Base-by-base conservation (phyloP, 140 eudicot genomes). In the Senecio squalidus region DNA sequence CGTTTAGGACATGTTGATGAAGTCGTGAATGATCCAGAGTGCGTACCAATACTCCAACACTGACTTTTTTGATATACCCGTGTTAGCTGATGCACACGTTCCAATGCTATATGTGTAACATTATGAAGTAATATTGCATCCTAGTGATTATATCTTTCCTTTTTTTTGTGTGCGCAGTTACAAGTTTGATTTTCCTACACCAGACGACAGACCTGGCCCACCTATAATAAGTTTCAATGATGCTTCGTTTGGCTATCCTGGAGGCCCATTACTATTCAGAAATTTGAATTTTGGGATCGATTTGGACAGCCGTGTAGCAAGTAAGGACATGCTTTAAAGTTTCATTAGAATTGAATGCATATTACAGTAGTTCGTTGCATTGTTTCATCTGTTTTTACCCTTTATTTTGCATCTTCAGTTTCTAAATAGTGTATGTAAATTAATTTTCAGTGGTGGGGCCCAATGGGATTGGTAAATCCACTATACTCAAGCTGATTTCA, bases 141-240 rank as follows among this genome's bases (percentile, higher is more conserved):
- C 41, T 39, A 43, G 39, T 58, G 54, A 29, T 63, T 36, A 36
- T 23, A 27, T 47, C n/a, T n/a, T n/a, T n/a, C n/a, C n/a, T 25
- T 44, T 44, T 15, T 33, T 40, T 45, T 23, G 56, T 26, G 23
- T 56, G 55, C 75, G 83, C 84, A 92, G 96, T 79, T 92, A 92
- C 93, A 92, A 92, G 73, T 92, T 92, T 69, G 98, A 87, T 15
- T 92, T 92, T 60, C 96, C 98, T 59, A 84, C 96, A 43, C 96
- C 95, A 15, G 96, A 87, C 60, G 98, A 92, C 62, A 74, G 86
- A 73, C 96, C 98, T 21, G 98, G 98, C 52, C 74, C 95, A 7
- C 98, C 98, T 34, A 92, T 92, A 30, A 92, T 92, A 67, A 92
- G 96, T 80, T 92, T 92, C 93, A 92, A 96, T 96, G 87, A 68